These are phyloP conservation scores for Hemileccinum rubropunctum DNA, from an alignment of 768 basidiomycete species.

Conservation along the genomic window DNA sequence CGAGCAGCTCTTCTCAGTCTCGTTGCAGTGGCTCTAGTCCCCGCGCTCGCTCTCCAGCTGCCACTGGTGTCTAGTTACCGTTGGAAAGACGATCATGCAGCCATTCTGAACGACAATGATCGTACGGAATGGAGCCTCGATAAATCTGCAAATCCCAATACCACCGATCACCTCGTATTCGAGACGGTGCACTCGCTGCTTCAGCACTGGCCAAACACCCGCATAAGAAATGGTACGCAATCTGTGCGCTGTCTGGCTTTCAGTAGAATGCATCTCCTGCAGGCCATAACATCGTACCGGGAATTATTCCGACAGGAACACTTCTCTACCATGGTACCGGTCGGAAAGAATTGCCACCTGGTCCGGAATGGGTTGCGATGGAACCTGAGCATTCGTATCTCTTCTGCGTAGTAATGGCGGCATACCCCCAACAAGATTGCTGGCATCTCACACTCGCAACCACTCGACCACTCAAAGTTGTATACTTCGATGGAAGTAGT, in stretches of 20 bases:
- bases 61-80: no score
- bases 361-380: slow-evolving; percentile 28
- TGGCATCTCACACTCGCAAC: no score
- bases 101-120: not conserved
- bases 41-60: no score
- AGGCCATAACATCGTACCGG: slow-evolving; percentile 6
- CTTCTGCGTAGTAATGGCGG: slow-evolving; percentile 26
- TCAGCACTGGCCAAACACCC: slow-evolving; percentile 26
- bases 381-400: slow-evolving; percentile 34
- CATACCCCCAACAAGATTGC: no score
- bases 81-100: no score
- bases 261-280: not conserved
- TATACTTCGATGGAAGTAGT: no score
- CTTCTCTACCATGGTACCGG: not conserved
- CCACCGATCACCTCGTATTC: slow-evolving; percentile 33
- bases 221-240: slow-evolving; percentile 31
- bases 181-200: no score
- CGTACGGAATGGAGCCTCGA: slow-evolving; percentile 19
- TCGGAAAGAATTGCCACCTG: slow-evolving; percentile 15
- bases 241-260: not conserved
- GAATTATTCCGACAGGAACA: slow-evolving; percentile 4
- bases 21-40: no score
- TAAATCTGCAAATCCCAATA: slow-evolving; percentile 15
- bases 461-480: no score
- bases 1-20: no score